Evolutionary conservation across 129 eudicot species (phyloP).

Genomic region (Erigeron canadensis): DNA sequence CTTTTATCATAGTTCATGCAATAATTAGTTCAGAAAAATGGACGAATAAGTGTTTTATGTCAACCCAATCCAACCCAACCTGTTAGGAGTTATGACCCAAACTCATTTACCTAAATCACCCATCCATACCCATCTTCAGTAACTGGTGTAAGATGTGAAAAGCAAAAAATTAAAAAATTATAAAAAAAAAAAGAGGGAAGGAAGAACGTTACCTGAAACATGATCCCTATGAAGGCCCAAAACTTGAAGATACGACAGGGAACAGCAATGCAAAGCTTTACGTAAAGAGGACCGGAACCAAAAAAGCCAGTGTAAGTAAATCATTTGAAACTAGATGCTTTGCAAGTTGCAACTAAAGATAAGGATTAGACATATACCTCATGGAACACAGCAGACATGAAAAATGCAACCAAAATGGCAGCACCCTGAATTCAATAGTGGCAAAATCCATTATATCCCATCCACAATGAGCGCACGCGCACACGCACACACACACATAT

Average conservation of each 20-base stretch:
- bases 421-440: conserved; percentile 49
- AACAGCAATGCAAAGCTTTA: conserved; percentile 87
- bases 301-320: conserved; percentile 7
- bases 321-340: background rate
- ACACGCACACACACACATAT: background rate
- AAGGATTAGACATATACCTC: conserved; percentile 53
- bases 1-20: background rate
- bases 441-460: background rate
- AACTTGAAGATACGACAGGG: conserved; percentile 91
- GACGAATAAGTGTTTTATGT: background rate
- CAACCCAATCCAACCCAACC: background rate
- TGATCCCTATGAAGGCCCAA: conserved; percentile 90
- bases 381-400: conserved; percentile 86
- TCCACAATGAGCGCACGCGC: background rate
- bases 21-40: background rate
- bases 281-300: conserved; percentile 15
- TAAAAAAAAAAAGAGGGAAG: background rate
- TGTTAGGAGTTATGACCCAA: background rate
- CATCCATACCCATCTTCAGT: background rate
- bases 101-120: background rate
- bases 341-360: background rate
- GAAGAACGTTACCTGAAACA: conserved; percentile 74
- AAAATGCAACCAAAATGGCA: conserved; percentile 80
- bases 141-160: background rate
- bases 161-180: background rate